A percentile compares a stretch with the other conserved stretches of the same genome.
Conservation (phyloP, 1,284 basidiomycete species). For the Cystobasidium slooffiae region DNA sequence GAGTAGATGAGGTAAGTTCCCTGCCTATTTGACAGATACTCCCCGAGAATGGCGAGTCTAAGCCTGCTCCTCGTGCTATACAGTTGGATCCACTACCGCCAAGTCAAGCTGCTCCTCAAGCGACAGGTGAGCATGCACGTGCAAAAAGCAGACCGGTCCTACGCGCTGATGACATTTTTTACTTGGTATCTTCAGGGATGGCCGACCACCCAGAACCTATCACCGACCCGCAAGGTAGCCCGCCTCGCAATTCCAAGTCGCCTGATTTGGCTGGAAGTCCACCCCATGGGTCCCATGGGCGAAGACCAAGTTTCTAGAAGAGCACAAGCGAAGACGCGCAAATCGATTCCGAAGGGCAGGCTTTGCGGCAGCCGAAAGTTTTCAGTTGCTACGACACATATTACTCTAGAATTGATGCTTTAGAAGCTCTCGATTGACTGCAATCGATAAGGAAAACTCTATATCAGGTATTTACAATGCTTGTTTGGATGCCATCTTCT, state of each 20-base stretch:
- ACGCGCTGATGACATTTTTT: background rate
- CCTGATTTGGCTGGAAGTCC: constrained; percentile 35
- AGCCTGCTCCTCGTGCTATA: background rate
- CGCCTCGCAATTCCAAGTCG: constrained; percentile 27
- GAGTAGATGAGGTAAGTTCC: constrained; percentile 40
- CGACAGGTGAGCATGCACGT: constrained; percentile 25
- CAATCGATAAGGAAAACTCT: too few relatives aligned
- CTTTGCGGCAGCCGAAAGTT: too few relatives aligned
- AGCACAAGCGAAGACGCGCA: too few relatives aligned
- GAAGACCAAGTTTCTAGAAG: background rate
- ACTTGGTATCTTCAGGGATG: constrained; percentile 22
- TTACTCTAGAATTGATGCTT: too few relatives aligned
- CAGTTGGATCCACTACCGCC: constrained; percentile 41
- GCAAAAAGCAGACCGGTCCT: background rate
- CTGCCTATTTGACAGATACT: background rate
- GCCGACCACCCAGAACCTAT: constrained; percentile 37
- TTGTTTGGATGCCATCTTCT: too few relatives aligned
- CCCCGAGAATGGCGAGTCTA: background rate
- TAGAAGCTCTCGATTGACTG: too few relatives aligned
- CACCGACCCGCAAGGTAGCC: constrained; percentile 40
- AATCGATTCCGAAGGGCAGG: too few relatives aligned
- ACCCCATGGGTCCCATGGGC: constrained; percentile 1
- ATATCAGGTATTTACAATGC: too few relatives aligned
- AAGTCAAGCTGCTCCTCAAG: constrained; percentile 30
- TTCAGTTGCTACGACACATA: too few relatives aligned